phyloP scores from a whole-genome alignment of 176 grass and related monocot genomes.

The Alloteropsis semialata region DNA sequence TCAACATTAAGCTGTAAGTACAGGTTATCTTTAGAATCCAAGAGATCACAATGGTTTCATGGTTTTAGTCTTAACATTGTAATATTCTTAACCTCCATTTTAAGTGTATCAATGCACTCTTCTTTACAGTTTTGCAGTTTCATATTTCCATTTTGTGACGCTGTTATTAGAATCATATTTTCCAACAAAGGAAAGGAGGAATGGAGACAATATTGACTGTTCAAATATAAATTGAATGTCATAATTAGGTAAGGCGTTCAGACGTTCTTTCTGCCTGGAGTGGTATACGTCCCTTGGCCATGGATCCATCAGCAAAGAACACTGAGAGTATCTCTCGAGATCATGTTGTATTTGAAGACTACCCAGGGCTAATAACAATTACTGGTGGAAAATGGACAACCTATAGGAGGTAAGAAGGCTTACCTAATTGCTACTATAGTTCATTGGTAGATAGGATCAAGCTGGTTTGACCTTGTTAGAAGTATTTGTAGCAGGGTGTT shows the following conservation, averaged over 20 bases:
- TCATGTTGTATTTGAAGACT: conserved; percentile 89
- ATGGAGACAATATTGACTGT: background rate
- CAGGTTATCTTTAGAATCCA: background rate
- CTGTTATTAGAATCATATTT: background rate
- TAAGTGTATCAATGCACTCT: background rate
- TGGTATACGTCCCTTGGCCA: conserved; percentile 86
- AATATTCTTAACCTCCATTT: background rate
- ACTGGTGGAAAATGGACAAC: conserved; percentile 99
- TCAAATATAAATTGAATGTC: background rate
- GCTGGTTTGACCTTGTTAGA: background rate
- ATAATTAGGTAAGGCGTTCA: conserved; percentile 82
- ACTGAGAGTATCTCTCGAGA: conserved; percentile 98
- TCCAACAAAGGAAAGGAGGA: background rate
- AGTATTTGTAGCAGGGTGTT: too few relatives aligned
- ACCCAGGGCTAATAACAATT: conserved; percentile 91
- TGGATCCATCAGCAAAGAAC: conserved; percentile 86
- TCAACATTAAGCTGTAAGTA: background rate
- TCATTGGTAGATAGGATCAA: conserved; percentile 8
- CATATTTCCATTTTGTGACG: background rate
- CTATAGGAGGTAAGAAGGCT: conserved; percentile 82
- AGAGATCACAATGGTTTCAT: background rate
- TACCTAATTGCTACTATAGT: background rate
- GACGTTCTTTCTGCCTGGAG: conserved; percentile 99
- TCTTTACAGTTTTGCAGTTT: background rate
- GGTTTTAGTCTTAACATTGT: background rate